These are phyloP conservation scores for Cordyceps fumosorosea DNA, from an alignment of 2,329 filamentous ascomycete genomes.

Conservation along the genomic window DNA sequence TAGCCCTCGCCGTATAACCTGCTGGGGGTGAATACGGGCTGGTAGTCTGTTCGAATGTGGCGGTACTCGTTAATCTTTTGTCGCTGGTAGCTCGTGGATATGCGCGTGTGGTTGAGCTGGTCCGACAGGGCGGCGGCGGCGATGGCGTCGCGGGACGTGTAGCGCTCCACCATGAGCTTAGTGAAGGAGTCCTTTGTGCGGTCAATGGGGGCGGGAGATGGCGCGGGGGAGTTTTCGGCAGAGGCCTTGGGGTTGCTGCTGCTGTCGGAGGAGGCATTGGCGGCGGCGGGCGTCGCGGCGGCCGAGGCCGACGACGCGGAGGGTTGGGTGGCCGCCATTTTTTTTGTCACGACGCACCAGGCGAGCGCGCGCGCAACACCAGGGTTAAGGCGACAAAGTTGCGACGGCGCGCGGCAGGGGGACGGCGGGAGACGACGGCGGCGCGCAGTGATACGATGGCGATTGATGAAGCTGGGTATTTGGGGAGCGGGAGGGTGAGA, in stretches of 20 bases:
- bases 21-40: slow-evolving; percentile 48
- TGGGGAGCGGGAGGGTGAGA: neutral
- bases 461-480: slow-evolving; percentile 1
- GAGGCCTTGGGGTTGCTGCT: slow-evolving; percentile 20
- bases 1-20: slow-evolving; percentile 69
- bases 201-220: slow-evolving; percentile 28
- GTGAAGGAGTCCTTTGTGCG: slow-evolving; percentile 53
- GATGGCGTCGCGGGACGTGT: slow-evolving; percentile 47
- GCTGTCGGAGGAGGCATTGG: slow-evolving; percentile 19
- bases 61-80: slow-evolving; percentile 66
- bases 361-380: slow-evolving; percentile 16
- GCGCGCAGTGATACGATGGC: neutral
- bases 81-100: slow-evolving; percentile 56
- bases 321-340: slow-evolving; percentile 38
- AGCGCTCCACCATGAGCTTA: slow-evolving; percentile 47
- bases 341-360: slow-evolving; percentile 21
- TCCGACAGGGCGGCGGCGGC: slow-evolving; percentile 46
- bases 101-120: slow-evolving; percentile 46
- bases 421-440: neutral
- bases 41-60: slow-evolving; percentile 48
- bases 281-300: slow-evolving; percentile 24
- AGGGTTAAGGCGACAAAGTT: slow-evolving; percentile 6
- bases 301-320: slow-evolving; percentile 29
- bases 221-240: slow-evolving; percentile 13
- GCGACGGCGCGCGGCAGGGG: slow-evolving; percentile 8